Evolutionary conservation across 768 basidiomycete species (phyloP).

Genomic region (Hemileccinum impolitum): DNA sequence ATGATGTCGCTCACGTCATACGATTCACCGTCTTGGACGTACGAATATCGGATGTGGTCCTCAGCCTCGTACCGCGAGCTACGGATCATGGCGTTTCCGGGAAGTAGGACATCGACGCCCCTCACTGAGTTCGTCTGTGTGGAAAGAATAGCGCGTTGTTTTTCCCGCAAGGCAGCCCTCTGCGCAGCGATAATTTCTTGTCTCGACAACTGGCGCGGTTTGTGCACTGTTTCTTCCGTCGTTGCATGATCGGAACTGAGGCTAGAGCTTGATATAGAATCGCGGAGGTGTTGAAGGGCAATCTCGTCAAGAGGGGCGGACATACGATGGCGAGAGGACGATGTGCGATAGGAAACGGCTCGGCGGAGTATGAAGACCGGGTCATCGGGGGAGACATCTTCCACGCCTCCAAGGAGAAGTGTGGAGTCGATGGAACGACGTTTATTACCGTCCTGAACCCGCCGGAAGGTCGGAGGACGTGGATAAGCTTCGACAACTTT

Average conservation of each 20-base stretch:
- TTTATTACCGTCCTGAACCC: constrained; percentile 55
- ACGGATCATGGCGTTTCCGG: constrained; percentile 81
- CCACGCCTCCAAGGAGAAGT: constrained; percentile 60
- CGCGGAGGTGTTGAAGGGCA: constrained; percentile 68
- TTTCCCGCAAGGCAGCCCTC: constrained; percentile 80
- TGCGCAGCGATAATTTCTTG: constrained; percentile 95
- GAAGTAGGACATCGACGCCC: constrained; percentile 85
- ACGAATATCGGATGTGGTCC: constrained; percentile 87
- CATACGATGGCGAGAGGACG: constrained; percentile 64
- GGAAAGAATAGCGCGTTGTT: constrained; percentile 80
- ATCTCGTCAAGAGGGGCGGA: constrained; percentile 83
- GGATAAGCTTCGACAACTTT: constrained; percentile 82
- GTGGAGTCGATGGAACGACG: constrained; percentile 86
- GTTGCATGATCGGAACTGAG: constrained; percentile 43
- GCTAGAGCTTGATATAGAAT: constrained; percentile 59
- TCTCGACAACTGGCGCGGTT: constrained; percentile 49
- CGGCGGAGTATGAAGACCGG: constrained; percentile 89
- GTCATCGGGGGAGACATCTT: constrained; percentile 79
- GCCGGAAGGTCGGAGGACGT: constrained; percentile 68
- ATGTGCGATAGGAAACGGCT: constrained; percentile 68
- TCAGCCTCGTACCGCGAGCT: constrained; percentile 71
- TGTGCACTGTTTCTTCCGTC: constrained; percentile 32
- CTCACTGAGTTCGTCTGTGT: constrained; percentile 81
- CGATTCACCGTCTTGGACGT: constrained; percentile 88
- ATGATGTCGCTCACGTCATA: constrained; percentile 93